Conservation (phyloP, 2,329 filamentous ascomycete genomes). For the Fusarium brevicatenulatum region DNA sequence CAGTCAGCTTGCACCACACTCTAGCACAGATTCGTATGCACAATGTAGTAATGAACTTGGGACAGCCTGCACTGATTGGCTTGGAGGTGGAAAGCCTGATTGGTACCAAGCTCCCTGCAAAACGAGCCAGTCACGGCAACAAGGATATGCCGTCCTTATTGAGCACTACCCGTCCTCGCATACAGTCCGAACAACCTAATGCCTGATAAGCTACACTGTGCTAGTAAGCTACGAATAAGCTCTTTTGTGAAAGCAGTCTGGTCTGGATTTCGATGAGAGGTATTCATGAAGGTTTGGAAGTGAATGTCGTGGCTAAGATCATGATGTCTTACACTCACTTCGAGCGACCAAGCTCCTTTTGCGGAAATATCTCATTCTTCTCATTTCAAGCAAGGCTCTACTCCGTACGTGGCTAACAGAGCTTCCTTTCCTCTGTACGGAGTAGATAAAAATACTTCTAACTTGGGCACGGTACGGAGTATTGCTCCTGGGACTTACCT, state of each 20-base stretch:
- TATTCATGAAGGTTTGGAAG: neutral
- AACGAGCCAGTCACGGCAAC: slow-evolving; percentile 28
- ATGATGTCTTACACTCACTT: neutral
- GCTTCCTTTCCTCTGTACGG: neutral
- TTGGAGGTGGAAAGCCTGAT: slow-evolving; percentile 7
- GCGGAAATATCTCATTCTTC: neutral
- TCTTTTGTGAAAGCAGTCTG: neutral
- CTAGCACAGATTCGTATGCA: neutral
- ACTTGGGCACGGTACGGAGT: neutral
- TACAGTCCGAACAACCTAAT: slow-evolving; percentile 18
- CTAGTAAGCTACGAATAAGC: neutral
- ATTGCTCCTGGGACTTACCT: slow-evolving; percentile 7
- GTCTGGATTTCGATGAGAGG: neutral
- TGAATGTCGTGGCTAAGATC: neutral
- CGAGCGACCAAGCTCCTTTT: neutral
- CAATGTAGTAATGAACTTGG: slow-evolving; percentile 12
- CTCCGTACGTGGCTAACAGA: neutral
- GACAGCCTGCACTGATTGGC: slow-evolving; percentile 24
- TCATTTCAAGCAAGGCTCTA: neutral
- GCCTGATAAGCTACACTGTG: neutral
- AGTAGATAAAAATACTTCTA: neutral
- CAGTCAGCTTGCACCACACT: slow-evolving; percentile 35
- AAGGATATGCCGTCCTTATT: slow-evolving; percentile 19
- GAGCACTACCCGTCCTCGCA: neutral
- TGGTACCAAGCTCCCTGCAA: slow-evolving; percentile 15